phyloP scores from a whole-genome alignment of 345 rosid genomes.

The Firmiana major region DNA sequence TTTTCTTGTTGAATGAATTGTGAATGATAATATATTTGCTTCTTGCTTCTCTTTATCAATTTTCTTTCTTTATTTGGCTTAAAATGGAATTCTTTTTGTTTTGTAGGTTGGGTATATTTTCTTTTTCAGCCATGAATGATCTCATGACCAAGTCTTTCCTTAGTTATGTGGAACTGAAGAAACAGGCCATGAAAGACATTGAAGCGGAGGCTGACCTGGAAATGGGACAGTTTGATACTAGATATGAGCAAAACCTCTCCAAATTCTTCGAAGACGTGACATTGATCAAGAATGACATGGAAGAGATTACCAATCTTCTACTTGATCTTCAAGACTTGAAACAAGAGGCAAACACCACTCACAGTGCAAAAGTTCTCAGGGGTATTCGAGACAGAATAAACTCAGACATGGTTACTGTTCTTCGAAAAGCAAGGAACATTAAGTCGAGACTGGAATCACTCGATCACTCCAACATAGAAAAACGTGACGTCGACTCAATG shows the following conservation, averaged over 20 bases:
- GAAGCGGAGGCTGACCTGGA: conserved; percentile 48
- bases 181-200: conserved; percentile 52
- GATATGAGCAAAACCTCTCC: conserved; percentile 51
- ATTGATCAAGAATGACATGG: conserved; percentile 52
- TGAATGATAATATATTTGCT: too few species aligned
- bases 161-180: conserved; percentile 74
- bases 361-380: conserved; percentile 55
- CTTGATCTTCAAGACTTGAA: conserved; percentile 57
- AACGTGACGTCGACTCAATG: conserved; percentile 14
- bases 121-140: conserved; percentile 56
- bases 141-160: conserved; percentile 79
- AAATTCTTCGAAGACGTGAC: conserved; percentile 56
- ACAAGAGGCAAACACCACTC: conserved; percentile 61
- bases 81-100: neutral
- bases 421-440: conserved; percentile 51
- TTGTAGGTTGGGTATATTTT: conserved; percentile 2
- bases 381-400: conserved; percentile 69
- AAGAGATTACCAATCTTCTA: conserved; percentile 71
- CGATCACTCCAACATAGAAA: conserved; percentile 37
- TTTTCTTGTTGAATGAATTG: too few species aligned
- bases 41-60: too few species aligned
- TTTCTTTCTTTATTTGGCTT: neutral
- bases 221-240: conserved; percentile 36
- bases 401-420: conserved; percentile 50
- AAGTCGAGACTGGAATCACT: conserved; percentile 53